These are phyloP conservation scores for Microcyclospora tardicrescens DNA, from an alignment of 2,329 filamentous ascomycete genomes.

Conservation along the genomic window DNA sequence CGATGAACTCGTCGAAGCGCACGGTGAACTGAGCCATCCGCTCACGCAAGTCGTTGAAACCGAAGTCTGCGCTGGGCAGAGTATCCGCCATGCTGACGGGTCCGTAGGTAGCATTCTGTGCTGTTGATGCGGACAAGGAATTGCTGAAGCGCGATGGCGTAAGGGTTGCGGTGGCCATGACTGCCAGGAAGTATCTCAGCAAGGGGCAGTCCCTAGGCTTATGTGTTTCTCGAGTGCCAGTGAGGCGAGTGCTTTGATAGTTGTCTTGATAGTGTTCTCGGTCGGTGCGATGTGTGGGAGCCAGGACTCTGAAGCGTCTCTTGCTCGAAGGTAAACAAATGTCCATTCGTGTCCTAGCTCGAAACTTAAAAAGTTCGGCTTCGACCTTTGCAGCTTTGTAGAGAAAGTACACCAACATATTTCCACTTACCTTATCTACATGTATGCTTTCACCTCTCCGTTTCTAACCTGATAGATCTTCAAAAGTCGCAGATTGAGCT, in stretches of 20 bases:
- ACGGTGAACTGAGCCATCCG: constrained; percentile 88
- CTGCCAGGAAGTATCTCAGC: constrained; percentile 13
- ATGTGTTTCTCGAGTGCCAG: background rate
- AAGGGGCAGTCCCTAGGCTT: background rate
- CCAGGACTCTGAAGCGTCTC: too few relatives aligned
- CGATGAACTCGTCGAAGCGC: constrained; percentile 88
- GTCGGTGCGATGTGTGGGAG: background rate
- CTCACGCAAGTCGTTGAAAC: constrained; percentile 87
- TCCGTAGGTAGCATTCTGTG: constrained; percentile 35
- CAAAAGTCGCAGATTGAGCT: background rate
- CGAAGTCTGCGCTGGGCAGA: constrained; percentile 84
- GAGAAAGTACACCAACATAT: too few relatives aligned
- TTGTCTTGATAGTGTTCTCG: background rate
- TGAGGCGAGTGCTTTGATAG: background rate
- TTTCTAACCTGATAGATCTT: background rate
- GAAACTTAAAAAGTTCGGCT: too few relatives aligned
- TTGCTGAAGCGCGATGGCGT: constrained; percentile 51
- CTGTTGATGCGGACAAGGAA: constrained; percentile 50
- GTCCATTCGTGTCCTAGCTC: too few relatives aligned
- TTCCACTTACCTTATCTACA: too few relatives aligned
- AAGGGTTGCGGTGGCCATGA: constrained; percentile 18
- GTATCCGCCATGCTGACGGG: constrained; percentile 58
- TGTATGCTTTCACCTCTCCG: background rate
- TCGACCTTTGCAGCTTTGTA: too few relatives aligned
- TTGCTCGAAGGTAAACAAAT: too few relatives aligned